Base-by-base conservation (phyloP, 192 early-diverging fungal genomes). In the Coemansia reversa region DNA sequence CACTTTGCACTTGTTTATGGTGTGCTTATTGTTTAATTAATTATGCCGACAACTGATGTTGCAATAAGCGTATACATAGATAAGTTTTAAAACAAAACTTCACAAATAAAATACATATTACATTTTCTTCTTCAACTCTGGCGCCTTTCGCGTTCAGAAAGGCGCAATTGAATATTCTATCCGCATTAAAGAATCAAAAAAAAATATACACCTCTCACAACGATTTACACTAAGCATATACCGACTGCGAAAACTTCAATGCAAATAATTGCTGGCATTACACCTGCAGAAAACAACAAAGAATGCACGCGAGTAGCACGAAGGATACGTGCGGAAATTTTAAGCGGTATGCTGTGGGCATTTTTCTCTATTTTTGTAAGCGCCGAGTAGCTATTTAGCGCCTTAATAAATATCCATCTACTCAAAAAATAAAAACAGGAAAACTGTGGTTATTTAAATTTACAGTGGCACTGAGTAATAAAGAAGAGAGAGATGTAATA, bases 281-380 rank as follows among this genome's bases (percentile, higher is more conserved):
- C 14, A 16, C 39, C 39, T 45, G 39, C 39, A 60, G 42, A 18
- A 18, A 60, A 47, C 19, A 60, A 47, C 48, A 39, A 29, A 60
- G 33, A 39, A 60, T 60, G 39, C 58, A 28, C 58, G 49, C 28
- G 20, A 49, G 14, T 42, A 60, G 47, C 42, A 14, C 14, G 14
- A 16, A 45, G 14, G 12, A 9, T 45, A 45, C 12, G 39, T 45
- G 39, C 8, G 39, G 39, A 45, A 45, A 45, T 45, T 12, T 0
- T 16, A 45, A 14, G 39, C 12, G 14, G 16, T 45, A 45, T 45
- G 39, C 12, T 3, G 14, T 45, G 8, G 39, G 16, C 16, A n/a
- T n/a, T n/a, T 45, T 14, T 16, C 12, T 16, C 14, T 4, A 9
- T 45, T 45, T 45, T 14, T 14, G 9, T 11, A 45, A 45, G 9